These are phyloP conservation scores for Penicillium thymicola DNA, from an alignment of 2,329 filamentous ascomycete species.

Conservation along the genomic window DNA sequence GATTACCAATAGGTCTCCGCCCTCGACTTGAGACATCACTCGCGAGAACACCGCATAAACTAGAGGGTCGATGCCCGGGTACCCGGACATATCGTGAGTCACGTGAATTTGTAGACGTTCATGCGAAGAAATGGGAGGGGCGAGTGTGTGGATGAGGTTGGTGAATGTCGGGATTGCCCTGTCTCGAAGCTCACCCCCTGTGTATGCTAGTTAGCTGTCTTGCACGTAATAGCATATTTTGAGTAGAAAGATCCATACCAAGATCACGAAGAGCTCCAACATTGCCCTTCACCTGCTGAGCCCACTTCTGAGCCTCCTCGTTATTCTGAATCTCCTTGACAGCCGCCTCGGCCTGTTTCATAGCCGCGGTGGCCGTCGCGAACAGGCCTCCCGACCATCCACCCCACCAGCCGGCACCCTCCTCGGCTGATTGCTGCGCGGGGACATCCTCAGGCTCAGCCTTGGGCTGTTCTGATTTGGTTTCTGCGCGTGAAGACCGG, in stretches of 20 bases:
- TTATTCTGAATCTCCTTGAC: conserved; percentile 95
- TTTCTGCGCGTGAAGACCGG: conserved; percentile 66
- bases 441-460: conserved; percentile 43
- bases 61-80: conserved; percentile 88
- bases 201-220: conserved; percentile 1
- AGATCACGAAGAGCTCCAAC: conserved; percentile 73
- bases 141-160: conserved; percentile 89
- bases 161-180: conserved; percentile 92
- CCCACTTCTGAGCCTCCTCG: conserved; percentile 94
- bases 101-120: conserved; percentile 97
- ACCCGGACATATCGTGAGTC: conserved; percentile 90
- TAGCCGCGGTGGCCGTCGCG: conserved; percentile 67
- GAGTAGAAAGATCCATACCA: conserved; percentile 51
- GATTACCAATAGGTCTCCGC: conserved; percentile 88
- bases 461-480: conserved; percentile 57
- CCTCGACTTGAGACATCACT: conserved; percentile 99
- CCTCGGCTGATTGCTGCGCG: conserved; percentile 43
- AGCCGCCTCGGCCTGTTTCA: conserved; percentile 88
- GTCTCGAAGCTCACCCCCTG: conserved; percentile 81
- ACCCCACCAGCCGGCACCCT: conserved; percentile 75
- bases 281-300: conserved; percentile 87
- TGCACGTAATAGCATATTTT: neutral
- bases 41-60: conserved; percentile 89
- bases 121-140: conserved; percentile 93
- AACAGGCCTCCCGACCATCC: conserved; percentile 63